Base-by-base conservation (phyloP, 208 protist genomes). In the Trypanosomatidae sp. region DNA sequence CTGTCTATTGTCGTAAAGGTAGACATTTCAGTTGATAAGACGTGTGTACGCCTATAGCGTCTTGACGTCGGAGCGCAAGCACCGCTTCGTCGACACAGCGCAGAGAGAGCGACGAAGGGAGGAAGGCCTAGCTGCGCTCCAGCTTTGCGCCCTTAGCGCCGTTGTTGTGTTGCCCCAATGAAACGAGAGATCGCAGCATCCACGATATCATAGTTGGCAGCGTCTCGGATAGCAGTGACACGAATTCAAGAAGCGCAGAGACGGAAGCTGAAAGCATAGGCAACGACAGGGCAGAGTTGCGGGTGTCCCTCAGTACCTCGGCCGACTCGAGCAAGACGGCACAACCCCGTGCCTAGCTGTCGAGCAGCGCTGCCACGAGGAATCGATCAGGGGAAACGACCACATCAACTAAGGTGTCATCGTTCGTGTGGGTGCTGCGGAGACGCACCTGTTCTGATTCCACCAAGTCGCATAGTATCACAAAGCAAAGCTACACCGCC, bases 141-240 rank as follows among this genome's bases (percentile, higher is more conserved):
- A 70, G n/a, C 19, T 43, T 9, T 3, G n/a, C n/a, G 5, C 5
- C 8, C 10, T 58, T 22, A 7, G 8, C 22, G 13, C n/a, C 8
- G 22, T 3, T 22, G 17, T 28, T 25, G 8, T n/a, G 17, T 6
- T 15, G 49, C 3, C 47, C 10, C 12, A 75, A 25, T 8, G 44
- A 44, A 15, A 56, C 69, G 15, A 80, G 60, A 22, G 75, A 80
- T 12, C 41, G 53, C 28, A 75, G 64, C 75, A 71, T 71, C 75
- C 69, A 80, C 19, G 75, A 74, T n/a, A 80, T 58, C 69, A 75
- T 19, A 10, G 55, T 59, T 15, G 75, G 64, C 10, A 56, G 25
- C 3, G 69, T 28, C 36, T 66, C 62, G 2, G 44, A 44, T 1
- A 80, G 46, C 46, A 36, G n/a, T 22, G 69, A 66, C 19, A 80